Evolutionary conservation across 495 filamentous ascomycete species (phyloP).

Genomic region (Mytilinidion resinicola): DNA sequence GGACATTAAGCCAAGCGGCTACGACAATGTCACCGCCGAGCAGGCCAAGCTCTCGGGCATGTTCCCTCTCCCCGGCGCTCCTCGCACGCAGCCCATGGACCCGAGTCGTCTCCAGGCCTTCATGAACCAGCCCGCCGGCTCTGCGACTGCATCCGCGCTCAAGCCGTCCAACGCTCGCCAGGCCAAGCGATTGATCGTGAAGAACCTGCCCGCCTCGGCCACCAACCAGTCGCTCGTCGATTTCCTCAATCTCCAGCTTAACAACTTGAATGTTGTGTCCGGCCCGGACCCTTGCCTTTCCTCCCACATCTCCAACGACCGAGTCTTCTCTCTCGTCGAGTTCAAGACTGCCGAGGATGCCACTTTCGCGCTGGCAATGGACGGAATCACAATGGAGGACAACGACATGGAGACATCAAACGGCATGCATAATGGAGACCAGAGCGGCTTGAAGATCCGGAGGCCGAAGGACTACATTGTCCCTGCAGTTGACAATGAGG

Average conservation of each 20-base stretch:
- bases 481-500: constrained; percentile 69
- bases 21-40: constrained; percentile 97
- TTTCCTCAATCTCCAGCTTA: constrained; percentile 96
- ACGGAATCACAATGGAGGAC: constrained; percentile 82
- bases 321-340: constrained; percentile 76
- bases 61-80: constrained; percentile 96
- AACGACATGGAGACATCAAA: constrained; percentile 50
- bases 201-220: constrained; percentile 65
- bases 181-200: constrained; percentile 79
- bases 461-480: constrained; percentile 98
- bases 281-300: constrained; percentile 81
- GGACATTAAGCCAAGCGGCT: constrained; percentile 98
- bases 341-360: constrained; percentile 84
- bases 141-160: constrained; percentile 67
- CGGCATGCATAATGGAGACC: constrained; percentile 49
- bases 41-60: constrained; percentile 98
- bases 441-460: constrained; percentile 68
- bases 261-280: constrained; percentile 84
- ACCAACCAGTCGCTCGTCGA: constrained; percentile 65
- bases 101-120: constrained; percentile 90
- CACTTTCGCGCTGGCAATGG: constrained; percentile 83
- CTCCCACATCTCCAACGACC: constrained; percentile 72
- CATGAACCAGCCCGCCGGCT: constrained; percentile 78
- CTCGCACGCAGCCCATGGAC: constrained; percentile 93
- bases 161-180: constrained; percentile 91